A percentile compares a stretch with the other conserved stretches of the same genome.
These are phyloP conservation scores for Datura wrightii DNA, from an alignment of 257 asterid genomes.

Conservation along the genomic window DNA sequence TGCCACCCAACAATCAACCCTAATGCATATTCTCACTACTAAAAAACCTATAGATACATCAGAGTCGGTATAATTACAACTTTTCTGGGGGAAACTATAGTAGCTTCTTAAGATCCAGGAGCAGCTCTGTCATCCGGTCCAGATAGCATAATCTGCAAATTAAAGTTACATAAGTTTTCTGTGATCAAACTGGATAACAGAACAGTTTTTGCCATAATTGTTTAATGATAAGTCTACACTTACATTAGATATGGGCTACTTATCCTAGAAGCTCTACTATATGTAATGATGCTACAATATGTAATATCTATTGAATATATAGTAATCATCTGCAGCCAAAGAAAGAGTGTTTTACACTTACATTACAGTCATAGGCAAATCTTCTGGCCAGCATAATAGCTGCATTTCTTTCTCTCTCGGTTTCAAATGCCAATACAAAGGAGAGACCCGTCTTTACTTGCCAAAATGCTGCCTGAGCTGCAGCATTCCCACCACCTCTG, in stretches of 20 bases:
- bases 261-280: background rate
- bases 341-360: constrained; percentile 43
- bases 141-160: constrained; percentile 68
- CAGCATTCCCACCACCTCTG: constrained; percentile 97
- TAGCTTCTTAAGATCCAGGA: constrained; percentile 40
- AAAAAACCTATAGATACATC: constrained; percentile 43
- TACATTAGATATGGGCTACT: constrained; percentile 44
- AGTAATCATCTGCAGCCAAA: background rate
- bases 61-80: constrained; percentile 50
- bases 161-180: background rate
- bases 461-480: constrained; percentile 90
- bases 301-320: background rate
- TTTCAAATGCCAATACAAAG: constrained; percentile 82
- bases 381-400: constrained; percentile 94
- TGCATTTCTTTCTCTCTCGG: constrained; percentile 86
- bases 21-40: constrained; percentile 39
- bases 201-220: background rate
- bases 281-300: constrained; percentile 1
- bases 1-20: constrained; percentile 33
- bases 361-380: constrained; percentile 89
- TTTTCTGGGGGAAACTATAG: constrained; percentile 35
- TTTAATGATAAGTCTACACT: background rate
- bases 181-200: background rate
- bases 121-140: constrained; percentile 84
- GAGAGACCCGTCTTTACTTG: constrained; percentile 68